Percentiles rank a stretch among this genome's conserved stretches.
Conservation (phyloP, 306 rosid species). For the Comarum palustre region DNA sequence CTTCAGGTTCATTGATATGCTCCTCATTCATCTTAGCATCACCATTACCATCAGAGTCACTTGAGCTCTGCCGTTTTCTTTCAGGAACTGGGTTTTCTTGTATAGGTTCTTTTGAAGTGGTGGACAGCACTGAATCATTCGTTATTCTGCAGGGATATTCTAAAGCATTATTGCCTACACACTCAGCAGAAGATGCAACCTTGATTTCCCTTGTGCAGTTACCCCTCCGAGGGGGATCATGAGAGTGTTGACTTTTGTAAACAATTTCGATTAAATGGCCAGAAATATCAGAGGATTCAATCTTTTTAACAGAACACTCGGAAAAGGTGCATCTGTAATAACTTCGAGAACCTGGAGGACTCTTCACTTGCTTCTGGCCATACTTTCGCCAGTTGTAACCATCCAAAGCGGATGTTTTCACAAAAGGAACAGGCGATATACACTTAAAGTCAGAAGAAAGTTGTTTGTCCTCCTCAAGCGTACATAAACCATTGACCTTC, state of each 20-base stretch:
- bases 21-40: constrained; percentile 57
- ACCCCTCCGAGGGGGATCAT: constrained; percentile 69
- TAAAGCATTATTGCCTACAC: constrained; percentile 35
- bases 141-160: constrained; percentile 37
- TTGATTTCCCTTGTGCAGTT: constrained; percentile 49
- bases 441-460: constrained; percentile 43
- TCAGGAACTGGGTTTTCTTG: constrained; percentile 45
- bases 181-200: constrained; percentile 37
- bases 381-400: constrained; percentile 98
- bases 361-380: constrained; percentile 99
- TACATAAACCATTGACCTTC: constrained; percentile 26
- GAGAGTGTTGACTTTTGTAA: constrained; percentile 76
- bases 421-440: constrained; percentile 41
- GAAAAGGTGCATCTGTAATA: constrained; percentile 81
- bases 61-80: constrained; percentile 47
- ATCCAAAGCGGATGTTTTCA: constrained; percentile 66
- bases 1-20: constrained; percentile 50
- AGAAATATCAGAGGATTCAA: constrained; percentile 69
- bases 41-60: constrained; percentile 48
- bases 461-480: constrained; percentile 31
- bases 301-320: constrained; percentile 75
- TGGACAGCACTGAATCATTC: constrained; percentile 52
- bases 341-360: constrained; percentile 90
- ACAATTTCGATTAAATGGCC: constrained; percentile 62
- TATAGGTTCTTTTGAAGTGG: constrained; percentile 47